Evolutionary conservation across 371 early-diverging fungal genomes (phyloP).

Genomic region (Rhizopus arrhizus): DNA sequence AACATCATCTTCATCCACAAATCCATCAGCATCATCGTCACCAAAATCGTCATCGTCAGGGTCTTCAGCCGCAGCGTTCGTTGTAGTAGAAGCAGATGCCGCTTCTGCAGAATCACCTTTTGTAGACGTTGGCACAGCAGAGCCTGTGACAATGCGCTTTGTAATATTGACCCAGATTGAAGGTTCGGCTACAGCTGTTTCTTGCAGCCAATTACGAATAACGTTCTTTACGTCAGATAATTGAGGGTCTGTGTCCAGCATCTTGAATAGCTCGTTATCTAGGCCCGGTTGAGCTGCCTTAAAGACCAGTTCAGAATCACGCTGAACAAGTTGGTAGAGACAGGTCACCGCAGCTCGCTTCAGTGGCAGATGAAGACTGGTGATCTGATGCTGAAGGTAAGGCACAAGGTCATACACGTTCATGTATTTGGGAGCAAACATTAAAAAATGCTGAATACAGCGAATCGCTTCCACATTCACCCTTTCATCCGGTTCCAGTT

Average conservation of each 20-base stretch:
- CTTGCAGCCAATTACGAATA: slow-evolving; percentile 69
- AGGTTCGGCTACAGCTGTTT: slow-evolving; percentile 73
- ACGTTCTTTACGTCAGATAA: slow-evolving; percentile 85
- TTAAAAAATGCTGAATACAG: slow-evolving; percentile 86
- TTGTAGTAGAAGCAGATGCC: neutral
- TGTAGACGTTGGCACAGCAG: slow-evolving; percentile 14
- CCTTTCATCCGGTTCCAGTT: slow-evolving; percentile 75
- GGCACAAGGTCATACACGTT: slow-evolving; percentile 72
- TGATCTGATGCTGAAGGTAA: slow-evolving; percentile 75
- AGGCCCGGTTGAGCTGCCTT: slow-evolving; percentile 66
- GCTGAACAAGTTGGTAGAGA: slow-evolving; percentile 83
- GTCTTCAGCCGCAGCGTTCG: neutral
- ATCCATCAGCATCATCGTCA: slow-evolving; percentile 47
- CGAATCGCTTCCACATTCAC: slow-evolving; percentile 87
- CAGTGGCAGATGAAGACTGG: slow-evolving; percentile 66
- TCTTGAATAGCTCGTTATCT: slow-evolving; percentile 81
- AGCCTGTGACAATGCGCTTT: slow-evolving; percentile 73
- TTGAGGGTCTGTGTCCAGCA: slow-evolving; percentile 78
- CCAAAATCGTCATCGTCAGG: slow-evolving; percentile 45
- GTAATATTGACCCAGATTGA: slow-evolving; percentile 86
- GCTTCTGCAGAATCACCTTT: slow-evolving; percentile 13
- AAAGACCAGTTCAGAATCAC: slow-evolving; percentile 76
- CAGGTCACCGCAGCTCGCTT: slow-evolving; percentile 84
- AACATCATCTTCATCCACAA: slow-evolving; percentile 45
- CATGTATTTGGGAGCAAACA: slow-evolving; percentile 83